phyloP scores from a whole-genome alignment of 1,284 basidiomycete species.

The Agaricales sp. region DNA sequence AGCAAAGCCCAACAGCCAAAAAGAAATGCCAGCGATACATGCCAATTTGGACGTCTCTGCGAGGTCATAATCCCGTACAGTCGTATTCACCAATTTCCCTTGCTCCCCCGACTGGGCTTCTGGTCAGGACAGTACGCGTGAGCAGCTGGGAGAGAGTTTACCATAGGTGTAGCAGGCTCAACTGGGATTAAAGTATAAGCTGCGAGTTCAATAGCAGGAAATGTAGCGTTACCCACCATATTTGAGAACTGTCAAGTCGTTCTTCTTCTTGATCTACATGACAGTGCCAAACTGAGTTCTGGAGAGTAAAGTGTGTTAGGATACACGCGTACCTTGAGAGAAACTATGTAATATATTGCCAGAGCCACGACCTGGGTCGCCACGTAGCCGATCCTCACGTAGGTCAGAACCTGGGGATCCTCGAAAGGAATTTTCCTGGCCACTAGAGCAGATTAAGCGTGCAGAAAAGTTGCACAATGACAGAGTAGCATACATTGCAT shows the following conservation, averaged over 20 bases:
- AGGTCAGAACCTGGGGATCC: conserved; percentile 73
- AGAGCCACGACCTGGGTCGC: conserved; percentile 63
- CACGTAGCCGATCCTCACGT: conserved; percentile 82
- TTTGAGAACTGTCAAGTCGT: conserved; percentile 93
- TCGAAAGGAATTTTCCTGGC: conserved; percentile 90
- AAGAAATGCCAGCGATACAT: conserved; percentile 19
- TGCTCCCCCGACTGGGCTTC: conserved; percentile 55
- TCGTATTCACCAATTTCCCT: conserved; percentile 83
- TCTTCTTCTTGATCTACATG: conserved; percentile 81
- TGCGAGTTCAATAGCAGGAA: conserved; percentile 6
- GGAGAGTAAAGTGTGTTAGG: conserved; percentile 3
- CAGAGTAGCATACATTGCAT: conserved; percentile 64
- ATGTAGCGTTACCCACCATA: conserved; percentile 49
- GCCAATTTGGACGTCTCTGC: conserved; percentile 82
- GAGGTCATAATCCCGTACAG: conserved; percentile 90
- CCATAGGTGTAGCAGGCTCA: conserved; percentile 52
- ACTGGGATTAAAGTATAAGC: conserved; percentile 27
- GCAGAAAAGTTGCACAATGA: conserved; percentile 13
- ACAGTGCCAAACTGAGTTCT: conserved; percentile 2
- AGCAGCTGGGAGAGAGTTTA: conserved; percentile 14
- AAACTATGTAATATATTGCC: conserved; percentile 67
- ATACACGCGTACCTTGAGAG: conserved; percentile 41
- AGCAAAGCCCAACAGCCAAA: neutral
- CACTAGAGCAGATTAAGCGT: conserved; percentile 34
- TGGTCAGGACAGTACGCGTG: conserved; percentile 1